Base-by-base conservation (phyloP, 2,329 filamentous ascomycete species). In the Aspergillus udagawae region DNA sequence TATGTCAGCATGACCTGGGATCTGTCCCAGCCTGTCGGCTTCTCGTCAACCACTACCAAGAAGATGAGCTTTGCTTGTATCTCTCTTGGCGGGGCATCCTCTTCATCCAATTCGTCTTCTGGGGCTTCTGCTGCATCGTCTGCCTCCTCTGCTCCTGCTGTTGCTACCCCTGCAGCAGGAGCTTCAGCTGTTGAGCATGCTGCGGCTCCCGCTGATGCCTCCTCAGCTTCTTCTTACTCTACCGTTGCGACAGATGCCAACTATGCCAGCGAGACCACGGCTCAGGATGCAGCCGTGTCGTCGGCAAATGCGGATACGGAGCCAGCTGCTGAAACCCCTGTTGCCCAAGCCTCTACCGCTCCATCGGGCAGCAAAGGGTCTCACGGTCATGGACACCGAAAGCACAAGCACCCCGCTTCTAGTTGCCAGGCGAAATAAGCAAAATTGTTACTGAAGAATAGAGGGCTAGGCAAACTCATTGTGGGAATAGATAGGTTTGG, bases 1-100 rank as follows among this genome's bases (percentile, higher is more conserved):
- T 77, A 77, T 60, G 64, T 77, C 27, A 73, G 71, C 52, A 70
- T 73, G 54, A 69, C 68, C 3, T 78, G 75, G 75, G 73, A 76
- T 58, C 62, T 78, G 6, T 74, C 75, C 1, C 67, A 74, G 61
- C 61, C 64, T 3, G 67, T 68, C n/a, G 59, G 58, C 52, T 48
- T 41, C 10, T 54, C 54, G 10, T 25, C 54, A 8, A 45, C 59
- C 8, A 62, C 56, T 6, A 65, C 60, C 9, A 63, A 63, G 55
- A 63, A 65, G 54, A 63, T 70, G 44, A 64, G 63, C 35, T 61
- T 70, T 42, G 63, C 63, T 38, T 69, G 67, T 47, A 60, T 69
- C 20, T 73, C 69, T 12, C 42, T 53, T 14, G 45, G n/a, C 9
- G 32, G 32, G 35, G 50, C 42, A 35, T 51, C 44, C 21, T 38